phyloP scores from a whole-genome alignment of 306 rosid genomes.

The Ormosia emarginata region DNA sequence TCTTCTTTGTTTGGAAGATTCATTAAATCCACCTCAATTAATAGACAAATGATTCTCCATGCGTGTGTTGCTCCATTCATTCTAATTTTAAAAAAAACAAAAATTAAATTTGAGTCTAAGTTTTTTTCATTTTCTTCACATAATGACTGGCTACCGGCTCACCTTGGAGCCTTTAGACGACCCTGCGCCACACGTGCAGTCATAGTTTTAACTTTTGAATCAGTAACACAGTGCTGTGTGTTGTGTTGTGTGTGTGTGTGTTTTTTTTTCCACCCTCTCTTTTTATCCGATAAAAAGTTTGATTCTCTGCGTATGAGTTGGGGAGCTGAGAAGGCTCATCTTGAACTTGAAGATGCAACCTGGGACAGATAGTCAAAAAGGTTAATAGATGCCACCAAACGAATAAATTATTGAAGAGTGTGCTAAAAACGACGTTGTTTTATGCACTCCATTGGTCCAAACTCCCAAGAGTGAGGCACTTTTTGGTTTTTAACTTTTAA shows the following conservation, averaged over 20 bases:
- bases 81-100: too few relatives aligned
- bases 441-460: not conserved
- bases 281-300: not conserved
- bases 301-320: not conserved
- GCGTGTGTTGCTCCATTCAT: too few relatives aligned
- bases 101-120: too few relatives aligned
- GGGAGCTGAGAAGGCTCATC: conserved; percentile 1
- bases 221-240: not conserved
- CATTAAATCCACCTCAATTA: too few relatives aligned
- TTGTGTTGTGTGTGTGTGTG: too few relatives aligned
- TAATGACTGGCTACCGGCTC: not conserved
- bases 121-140: not conserved
- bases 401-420: too few relatives aligned
- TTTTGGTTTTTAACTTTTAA: too few relatives aligned
- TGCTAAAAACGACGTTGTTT: too few relatives aligned
- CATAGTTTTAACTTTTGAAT: not conserved
- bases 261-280: not conserved
- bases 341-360: conserved; percentile 31
- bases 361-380: conserved; percentile 21
- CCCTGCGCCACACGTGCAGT: conserved; percentile 39
- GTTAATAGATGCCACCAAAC: not conserved
- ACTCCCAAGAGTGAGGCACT: too few relatives aligned
- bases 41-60: too few relatives aligned
- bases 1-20: too few relatives aligned
- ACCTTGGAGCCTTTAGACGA: not conserved